A percentile compares a stretch with the other conserved stretches of the same genome.
phyloP scores from a whole-genome alignment of 2,329 filamentous ascomycete species.

The Ophiocordyceps camponoti-saundersi region DNA sequence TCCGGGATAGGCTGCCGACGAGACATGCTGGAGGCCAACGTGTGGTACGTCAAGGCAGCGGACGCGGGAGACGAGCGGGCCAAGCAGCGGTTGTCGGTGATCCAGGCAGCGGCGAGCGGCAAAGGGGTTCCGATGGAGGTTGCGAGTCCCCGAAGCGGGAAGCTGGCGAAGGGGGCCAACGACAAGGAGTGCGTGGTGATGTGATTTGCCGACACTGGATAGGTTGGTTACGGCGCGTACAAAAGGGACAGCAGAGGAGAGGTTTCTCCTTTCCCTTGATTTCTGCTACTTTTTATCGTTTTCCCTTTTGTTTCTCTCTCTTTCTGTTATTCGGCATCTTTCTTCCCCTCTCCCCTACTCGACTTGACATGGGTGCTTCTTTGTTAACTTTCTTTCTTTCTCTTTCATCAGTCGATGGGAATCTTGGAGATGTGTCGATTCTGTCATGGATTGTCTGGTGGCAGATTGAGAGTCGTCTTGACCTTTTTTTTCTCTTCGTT shows the following conservation, averaged over 20 bases:
- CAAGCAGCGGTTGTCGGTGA: constrained; percentile 71
- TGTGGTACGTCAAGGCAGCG: constrained; percentile 94
- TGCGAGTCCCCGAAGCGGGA: constrained; percentile 30
- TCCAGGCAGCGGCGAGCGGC: constrained; percentile 60
- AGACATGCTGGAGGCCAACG: constrained; percentile 90
- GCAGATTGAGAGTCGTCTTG: neutral
- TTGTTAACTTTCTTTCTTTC: neutral
- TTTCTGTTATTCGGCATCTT: too few relatives aligned
- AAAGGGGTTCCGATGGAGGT: constrained; percentile 37
- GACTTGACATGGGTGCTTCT: too few relatives aligned
- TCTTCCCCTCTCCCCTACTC: neutral
- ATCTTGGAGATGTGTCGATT: neutral
- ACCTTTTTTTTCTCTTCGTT: neutral
- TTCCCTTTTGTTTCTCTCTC: neutral
- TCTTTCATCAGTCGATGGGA: neutral
- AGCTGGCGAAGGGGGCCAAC: constrained; percentile 30
- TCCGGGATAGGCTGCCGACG: constrained; percentile 93
- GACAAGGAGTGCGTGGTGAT: constrained; percentile 43
- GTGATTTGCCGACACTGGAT: constrained; percentile 14
- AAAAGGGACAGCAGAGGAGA: constrained; percentile 5
- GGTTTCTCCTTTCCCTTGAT: neutral
- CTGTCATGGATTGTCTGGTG: neutral
- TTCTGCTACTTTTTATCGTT: neutral
- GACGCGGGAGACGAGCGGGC: constrained; percentile 84
- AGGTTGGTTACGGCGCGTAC: neutral